Base-by-base conservation (phyloP, 768 basidiomycete genomes). In the Lactarius sanguifluus region DNA sequence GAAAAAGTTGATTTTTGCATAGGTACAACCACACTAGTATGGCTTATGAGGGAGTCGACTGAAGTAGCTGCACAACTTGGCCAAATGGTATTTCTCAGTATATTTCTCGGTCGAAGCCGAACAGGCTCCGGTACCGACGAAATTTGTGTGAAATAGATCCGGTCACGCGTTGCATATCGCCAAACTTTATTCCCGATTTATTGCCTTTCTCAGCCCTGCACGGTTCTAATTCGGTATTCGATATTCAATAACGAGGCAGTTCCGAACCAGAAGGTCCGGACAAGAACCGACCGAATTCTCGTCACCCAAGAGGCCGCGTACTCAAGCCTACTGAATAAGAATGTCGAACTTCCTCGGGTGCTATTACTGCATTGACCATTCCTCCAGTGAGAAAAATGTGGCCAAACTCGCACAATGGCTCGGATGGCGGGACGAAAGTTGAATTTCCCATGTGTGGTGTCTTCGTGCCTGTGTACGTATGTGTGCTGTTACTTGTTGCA, bases 111-210 rank as follows among this genome's bases (percentile, higher is more conserved):
- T 56, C 5, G 18, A 56, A 56, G 20, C 55, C 32, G 32, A 34
- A 16, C 52, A 28, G 3, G n/a, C 30, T 18, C 55, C 32, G 28
- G 32, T 30, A 32, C 55, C 55, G 55, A 34, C 55, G 30, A 23
- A 56, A 56, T 28, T 32, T 28, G 18, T 28, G 25, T 32, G 25
- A 55, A 55, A 25, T 30, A 6, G 25, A 55, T 28, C 28, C 32
- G 32, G 8, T 58, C 34, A n/a, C 23, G 20, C 55, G 9, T 56
- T 16, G 25, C 16, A 30, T 34, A 34, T 34, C 28, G 55, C 34
- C 55, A 34, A 62, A 45, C 47, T 55, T 54, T 62, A 57, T 66
- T 58, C 34, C 61, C 66, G 57, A 67, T 67, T 67, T 52, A 67
- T 67, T 67, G 61, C 66, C 57, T 63, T 62, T 57, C 23, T 62